Base-by-base conservation (phyloP, 345 rosid species). In the Microthlaspi erraticum region DNA sequence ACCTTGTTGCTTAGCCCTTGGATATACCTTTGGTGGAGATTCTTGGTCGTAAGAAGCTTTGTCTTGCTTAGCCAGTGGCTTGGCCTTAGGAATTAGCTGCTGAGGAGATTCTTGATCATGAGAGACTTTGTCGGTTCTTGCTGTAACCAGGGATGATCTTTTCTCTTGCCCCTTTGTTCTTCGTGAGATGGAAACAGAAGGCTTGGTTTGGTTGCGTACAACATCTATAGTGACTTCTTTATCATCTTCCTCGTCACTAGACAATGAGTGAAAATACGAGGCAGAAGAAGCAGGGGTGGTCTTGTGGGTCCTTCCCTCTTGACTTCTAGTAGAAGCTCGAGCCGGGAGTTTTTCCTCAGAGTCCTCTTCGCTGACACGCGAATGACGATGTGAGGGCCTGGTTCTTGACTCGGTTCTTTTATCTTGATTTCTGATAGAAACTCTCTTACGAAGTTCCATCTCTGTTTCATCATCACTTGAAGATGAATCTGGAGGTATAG, bases 141-240 rank as follows among this genome's bases (percentile, higher is more conserved):
- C 20, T 37, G 64, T 58, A 52, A 60, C 77, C 17, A 37, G 34
- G 49, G 68, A 61, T 44, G 82, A 46, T 54, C 71, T 82, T 69
- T 52, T 75, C 44, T 20, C 71, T 34, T 71, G 68, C 17, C 75
- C 72, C 45, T 77, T 88, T 44, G 94, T 88, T 80, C 97, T 87
- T 60, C 79, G 76, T 68, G 98, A 91, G 57, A 84, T 77, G 68
- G 81, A 17, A 42, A 66, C 46, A 62, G 9, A 26, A 20, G 75
- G 60, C 66, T 69, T 75, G 38, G 79, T 26, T 46, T 69, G 65
- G 29, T 6, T 48, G 54, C 13, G 10, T 62, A 54, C 39, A 45
- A 6, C 23, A 38, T 33, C 74, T 46, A 60, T 56, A 18, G 6
- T 32, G 11, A 20, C 4, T 0, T 62, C 66, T 38, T 39, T 75